Evolutionary conservation across 768 basidiomycete species (phyloP), one percentile per base, ranked within the genome.

Genomic region (Crucibulum laeve): DNA sequence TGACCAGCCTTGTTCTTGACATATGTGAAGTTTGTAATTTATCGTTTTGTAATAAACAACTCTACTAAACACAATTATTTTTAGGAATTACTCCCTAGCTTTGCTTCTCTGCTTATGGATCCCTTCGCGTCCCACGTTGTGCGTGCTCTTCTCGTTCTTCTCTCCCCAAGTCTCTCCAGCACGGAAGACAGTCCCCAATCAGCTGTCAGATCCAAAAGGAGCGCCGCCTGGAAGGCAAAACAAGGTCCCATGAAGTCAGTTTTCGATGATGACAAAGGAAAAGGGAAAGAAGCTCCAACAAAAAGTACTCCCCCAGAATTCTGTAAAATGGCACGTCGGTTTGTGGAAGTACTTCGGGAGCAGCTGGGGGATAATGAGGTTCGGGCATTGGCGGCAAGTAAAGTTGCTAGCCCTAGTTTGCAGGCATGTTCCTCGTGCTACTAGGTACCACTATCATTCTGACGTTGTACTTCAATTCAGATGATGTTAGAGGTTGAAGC

Each of bases 111-210:
- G 34, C 65, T 95, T 30, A 81, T 84, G 68, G 83, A 95, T 53
- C 83, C 87, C 24, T 95, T 92, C 54, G 92, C 87, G 25, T 94
- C 95, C 0, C 95, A 97, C 52, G 89, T 93, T 33, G 51, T 95
- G 36, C 84, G 94, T 26, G 80, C 85, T 18, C 63, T 97, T 2
- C 74, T 97, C 11, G 57, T 85, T 4, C 70, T 96, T 33, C 70
- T 96, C n/a, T 82, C 79, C 11, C 87, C 90, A 0, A 64, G 70
- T 22, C 55, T 79, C 2, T 70, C 75, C 3, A 49, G 67, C 11
- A 63, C 64, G 3, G 70, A 72, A 13, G 53, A 63, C 18, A 51
- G 53, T 13, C 51, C 63, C 11, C 64, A 66, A 42, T 67, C 69
- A 7, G 59, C 67, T 23, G 49, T 90, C 24, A 79, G 93, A n/a